These are phyloP conservation scores for Tulasnella sp. DNA, from an alignment of 768 basidiomycete genomes.

Conservation along the genomic window DNA sequence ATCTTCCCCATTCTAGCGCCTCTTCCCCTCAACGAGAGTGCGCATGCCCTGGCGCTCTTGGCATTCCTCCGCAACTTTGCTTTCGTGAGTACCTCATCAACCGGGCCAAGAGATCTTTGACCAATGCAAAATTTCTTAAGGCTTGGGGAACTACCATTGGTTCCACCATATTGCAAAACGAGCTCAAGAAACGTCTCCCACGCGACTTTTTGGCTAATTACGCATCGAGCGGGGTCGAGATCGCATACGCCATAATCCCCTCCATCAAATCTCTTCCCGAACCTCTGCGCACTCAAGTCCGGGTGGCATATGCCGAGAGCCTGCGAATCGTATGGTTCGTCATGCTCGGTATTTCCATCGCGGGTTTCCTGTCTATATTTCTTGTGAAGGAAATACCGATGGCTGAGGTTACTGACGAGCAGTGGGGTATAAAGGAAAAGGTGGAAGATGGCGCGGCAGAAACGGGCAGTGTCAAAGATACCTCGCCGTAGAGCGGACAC, in stretches of 20 bases:
- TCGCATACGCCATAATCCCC: slow-evolving; percentile 21
- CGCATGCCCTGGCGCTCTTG: slow-evolving; percentile 17
- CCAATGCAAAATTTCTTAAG: slow-evolving; percentile 22
- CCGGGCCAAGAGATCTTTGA: background rate
- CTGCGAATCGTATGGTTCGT: slow-evolving; percentile 11
- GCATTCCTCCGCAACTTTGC: slow-evolving; percentile 24
- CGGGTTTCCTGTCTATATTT: background rate
- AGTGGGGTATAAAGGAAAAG: slow-evolving; percentile 4
- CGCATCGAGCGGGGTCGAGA: slow-evolving; percentile 15
- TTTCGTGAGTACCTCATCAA: background rate
- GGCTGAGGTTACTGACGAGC: background rate
- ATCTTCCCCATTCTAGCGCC: slow-evolving; percentile 25
- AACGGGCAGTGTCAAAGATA: background rate
- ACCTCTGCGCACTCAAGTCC: slow-evolving; percentile 12
- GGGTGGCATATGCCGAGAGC: slow-evolving; percentile 18
- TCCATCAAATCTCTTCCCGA: slow-evolving; percentile 16
- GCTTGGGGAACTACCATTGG: slow-evolving; percentile 34
- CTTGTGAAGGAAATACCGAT: slow-evolving; percentile 11
- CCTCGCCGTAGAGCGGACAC: no score
- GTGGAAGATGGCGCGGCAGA: background rate
- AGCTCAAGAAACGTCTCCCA: slow-evolving; percentile 22
- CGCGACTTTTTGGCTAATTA: slow-evolving; percentile 16
- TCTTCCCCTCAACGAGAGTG: slow-evolving; percentile 8
- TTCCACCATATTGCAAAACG: slow-evolving; percentile 22
- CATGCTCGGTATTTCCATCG: slow-evolving; percentile 4